phyloP scores from a whole-genome alignment of 306 rosid genomes.

The Luffa acutangula region DNA sequence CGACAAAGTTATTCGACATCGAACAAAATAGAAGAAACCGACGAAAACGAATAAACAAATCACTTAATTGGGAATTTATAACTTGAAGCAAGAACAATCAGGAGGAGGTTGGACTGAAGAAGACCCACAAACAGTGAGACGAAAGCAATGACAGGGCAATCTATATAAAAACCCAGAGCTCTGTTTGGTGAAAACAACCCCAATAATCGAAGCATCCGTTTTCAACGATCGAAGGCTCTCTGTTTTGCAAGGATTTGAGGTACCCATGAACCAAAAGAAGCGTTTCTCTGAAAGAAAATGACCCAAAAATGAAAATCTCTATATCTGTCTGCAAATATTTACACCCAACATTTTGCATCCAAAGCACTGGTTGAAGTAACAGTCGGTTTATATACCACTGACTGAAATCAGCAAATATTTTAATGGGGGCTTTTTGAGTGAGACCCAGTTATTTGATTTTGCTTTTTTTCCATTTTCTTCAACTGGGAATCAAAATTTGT shows the following conservation, averaged over 20 bases:
- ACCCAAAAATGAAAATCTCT: constrained; percentile 13
- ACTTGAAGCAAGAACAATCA: constrained; percentile 59
- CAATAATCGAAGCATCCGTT: constrained; percentile 9
- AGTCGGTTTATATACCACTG: constrained; percentile 19
- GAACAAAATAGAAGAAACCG: constrained; percentile 2
- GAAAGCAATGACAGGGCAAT: constrained; percentile 38
- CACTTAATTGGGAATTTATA: constrained; percentile 20
- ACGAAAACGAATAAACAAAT: constrained; percentile 21
- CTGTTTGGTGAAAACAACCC: constrained; percentile 43
- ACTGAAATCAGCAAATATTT: constrained; percentile 7
- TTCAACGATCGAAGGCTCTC: constrained; percentile 25
- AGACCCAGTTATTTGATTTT: constrained; percentile 22
- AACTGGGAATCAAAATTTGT: neutral
- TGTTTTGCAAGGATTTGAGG: constrained; percentile 21
- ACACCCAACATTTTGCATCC: constrained; percentile 9
- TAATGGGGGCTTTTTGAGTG: constrained; percentile 23
- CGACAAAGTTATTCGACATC: constrained; percentile 3
- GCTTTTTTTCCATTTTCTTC: neutral
- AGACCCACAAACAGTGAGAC: constrained; percentile 34
- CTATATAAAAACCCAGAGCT: constrained; percentile 31
- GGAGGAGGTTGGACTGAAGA: constrained; percentile 31
- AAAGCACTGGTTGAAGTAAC: constrained; percentile 25
- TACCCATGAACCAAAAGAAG: constrained; percentile 33
- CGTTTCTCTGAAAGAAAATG: constrained; percentile 20
- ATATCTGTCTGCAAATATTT: constrained; percentile 3